A percentile compares a stretch with the other conserved stretches of the same genome.
Evolutionary conservation across 257 asterid genomes (phyloP).

Genomic region (Nicotiana benthamiana): DNA sequence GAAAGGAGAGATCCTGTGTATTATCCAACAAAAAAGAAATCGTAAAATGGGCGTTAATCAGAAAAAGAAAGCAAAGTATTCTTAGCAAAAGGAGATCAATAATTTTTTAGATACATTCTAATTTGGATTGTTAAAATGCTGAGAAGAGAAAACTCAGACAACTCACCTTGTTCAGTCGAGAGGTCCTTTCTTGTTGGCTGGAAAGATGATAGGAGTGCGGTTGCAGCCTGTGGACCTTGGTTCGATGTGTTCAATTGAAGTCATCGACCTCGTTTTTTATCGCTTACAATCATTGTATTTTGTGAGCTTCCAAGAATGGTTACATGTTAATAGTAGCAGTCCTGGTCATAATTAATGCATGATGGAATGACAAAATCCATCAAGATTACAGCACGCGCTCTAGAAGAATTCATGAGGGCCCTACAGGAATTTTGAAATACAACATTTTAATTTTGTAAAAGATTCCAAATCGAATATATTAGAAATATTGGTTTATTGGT

Average conservation of each 20-base stretch:
- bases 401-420: background rate
- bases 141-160: background rate
- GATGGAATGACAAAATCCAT: background rate
- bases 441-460: background rate
- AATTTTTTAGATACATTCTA: background rate
- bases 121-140: background rate
- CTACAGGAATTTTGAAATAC: background rate
- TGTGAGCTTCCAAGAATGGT: background rate
- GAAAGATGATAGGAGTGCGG: background rate
- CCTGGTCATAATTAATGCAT: background rate
- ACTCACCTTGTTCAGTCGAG: background rate
- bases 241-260: background rate
- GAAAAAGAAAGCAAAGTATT: background rate
- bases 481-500: background rate
- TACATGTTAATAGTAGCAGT: background rate
- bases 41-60: background rate
- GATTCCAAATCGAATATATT: background rate
- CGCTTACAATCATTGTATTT: background rate
- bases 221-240: background rate
- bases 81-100: background rate
- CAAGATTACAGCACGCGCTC: background rate
- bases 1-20: background rate
- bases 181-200: slow-evolving; percentile 2
- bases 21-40: background rate
- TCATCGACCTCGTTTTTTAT: background rate